Evolutionary conservation across 208 protist species (phyloP).

Genomic region (Angomonas desouzai): DNA sequence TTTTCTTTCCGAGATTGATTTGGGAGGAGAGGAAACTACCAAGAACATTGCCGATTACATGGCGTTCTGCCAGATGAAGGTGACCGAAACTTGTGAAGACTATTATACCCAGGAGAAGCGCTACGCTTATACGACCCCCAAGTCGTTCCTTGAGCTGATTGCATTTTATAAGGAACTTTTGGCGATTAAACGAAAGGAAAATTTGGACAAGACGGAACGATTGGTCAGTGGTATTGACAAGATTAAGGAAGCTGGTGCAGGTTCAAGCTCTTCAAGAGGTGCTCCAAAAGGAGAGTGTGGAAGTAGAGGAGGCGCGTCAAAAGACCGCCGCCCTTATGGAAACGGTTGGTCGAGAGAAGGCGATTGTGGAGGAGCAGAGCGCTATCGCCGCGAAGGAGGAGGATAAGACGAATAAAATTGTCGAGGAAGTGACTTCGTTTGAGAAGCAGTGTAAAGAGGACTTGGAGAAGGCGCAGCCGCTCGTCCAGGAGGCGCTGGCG

Average conservation of each 20-base stretch:
- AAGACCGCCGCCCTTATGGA: slow-evolving; percentile 94
- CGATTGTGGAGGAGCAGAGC: slow-evolving; percentile 94
- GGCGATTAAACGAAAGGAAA: slow-evolving; percentile 86
- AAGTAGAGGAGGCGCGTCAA: slow-evolving; percentile 94
- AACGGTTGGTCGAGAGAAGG: slow-evolving; percentile 93
- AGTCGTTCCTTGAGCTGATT: slow-evolving; percentile 99
- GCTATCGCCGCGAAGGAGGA: slow-evolving; percentile 94
- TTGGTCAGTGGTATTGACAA: slow-evolving; percentile 93
- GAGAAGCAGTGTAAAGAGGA: slow-evolving; percentile 87
- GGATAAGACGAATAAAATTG: slow-evolving; percentile 95
- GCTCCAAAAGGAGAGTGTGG: slow-evolving; percentile 86
- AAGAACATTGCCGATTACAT: slow-evolving; percentile 94
- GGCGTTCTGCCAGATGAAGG: slow-evolving; percentile 93
- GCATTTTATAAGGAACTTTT: slow-evolving; percentile 97
- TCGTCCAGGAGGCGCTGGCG: slow-evolving; percentile 92
- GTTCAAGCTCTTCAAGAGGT: slow-evolving; percentile 89
- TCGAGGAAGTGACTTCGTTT: slow-evolving; percentile 88
- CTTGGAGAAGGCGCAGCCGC: slow-evolving; percentile 91
- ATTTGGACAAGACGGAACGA: slow-evolving; percentile 91
- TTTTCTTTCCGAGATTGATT: slow-evolving; percentile 92
- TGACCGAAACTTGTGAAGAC: slow-evolving; percentile 91
- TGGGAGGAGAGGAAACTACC: slow-evolving; percentile 82
- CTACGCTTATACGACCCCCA: slow-evolving; percentile 99
- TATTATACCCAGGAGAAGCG: slow-evolving; percentile 95
- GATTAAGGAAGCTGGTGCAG: slow-evolving; percentile 91